Evolutionary conservation across 2,329 filamentous ascomycete genomes (phyloP).

Genomic region (Dactylellina cionopaga): DNA sequence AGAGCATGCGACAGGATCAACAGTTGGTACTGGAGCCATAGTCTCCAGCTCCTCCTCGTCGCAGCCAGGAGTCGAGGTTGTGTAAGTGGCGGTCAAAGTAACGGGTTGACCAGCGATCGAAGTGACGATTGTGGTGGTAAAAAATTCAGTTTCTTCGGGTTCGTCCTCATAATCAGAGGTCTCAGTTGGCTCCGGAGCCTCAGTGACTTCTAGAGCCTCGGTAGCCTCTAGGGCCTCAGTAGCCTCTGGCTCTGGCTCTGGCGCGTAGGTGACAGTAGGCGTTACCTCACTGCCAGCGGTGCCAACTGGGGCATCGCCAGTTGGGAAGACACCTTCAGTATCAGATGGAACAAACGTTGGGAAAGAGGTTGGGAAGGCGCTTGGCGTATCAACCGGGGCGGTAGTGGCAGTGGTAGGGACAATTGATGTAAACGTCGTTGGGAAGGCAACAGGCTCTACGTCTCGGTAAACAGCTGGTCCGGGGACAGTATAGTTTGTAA

Average conservation of each 20-base stretch:
- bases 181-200: constrained; percentile 21
- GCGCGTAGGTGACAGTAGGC: constrained; percentile 20
- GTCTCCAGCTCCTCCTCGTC: constrained; percentile 18
- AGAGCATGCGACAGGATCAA: constrained; percentile 1
- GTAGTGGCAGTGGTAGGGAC: constrained; percentile 7
- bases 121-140: constrained; percentile 34
- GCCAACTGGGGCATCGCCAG: constrained; percentile 10
- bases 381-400: background rate
- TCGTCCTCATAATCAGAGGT: constrained; percentile 18
- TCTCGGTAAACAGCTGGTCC: constrained; percentile 52
- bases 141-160: constrained; percentile 3
- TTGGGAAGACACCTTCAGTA: constrained; percentile 30
- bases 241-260: constrained; percentile 11
- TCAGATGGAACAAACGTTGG: constrained; percentile 18
- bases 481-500: constrained; percentile 54
- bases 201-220: too few relatives aligned
- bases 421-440: too few relatives aligned
- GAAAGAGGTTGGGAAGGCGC: constrained; percentile 3
- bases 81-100: constrained; percentile 43
- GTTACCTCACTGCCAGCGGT: constrained; percentile 16
- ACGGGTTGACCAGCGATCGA: constrained; percentile 39
- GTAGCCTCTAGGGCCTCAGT: background rate
- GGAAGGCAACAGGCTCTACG: constrained; percentile 19
- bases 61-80: constrained; percentile 35
- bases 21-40: constrained; percentile 1